Conservation (phyloP, 1,284 basidiomycete species). For the Agaricales sp. region DNA sequence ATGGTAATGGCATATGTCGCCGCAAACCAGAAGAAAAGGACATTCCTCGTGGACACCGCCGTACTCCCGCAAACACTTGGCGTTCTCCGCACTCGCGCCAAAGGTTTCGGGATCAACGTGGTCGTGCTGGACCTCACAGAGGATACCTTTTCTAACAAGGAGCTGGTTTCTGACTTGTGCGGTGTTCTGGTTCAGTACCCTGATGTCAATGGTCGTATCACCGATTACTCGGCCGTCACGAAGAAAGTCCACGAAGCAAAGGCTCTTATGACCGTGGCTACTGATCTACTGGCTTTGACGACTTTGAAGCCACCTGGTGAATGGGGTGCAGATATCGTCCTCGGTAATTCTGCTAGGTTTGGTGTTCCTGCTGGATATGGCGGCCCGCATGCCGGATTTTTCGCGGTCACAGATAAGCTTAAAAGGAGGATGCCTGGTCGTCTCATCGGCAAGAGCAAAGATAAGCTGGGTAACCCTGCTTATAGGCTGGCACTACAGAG, state of each 20-base stretch:
- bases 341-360: constrained; percentile 93
- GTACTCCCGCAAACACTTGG: constrained; percentile 83
- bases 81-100: constrained; percentile 80
- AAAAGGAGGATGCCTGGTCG: constrained; percentile 98
- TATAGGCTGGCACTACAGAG: constrained; percentile 93
- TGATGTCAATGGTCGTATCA: constrained; percentile 80
- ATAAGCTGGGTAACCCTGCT: constrained; percentile 76
- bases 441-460: constrained; percentile 85
- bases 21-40: constrained; percentile 64
- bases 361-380: constrained; percentile 89
- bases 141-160: constrained; percentile 30
- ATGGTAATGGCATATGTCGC: constrained; percentile 79
- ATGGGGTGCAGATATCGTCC: constrained; percentile 96
- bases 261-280: constrained; percentile 79
- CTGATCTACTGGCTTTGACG: constrained; percentile 88
- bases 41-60: constrained; percentile 76
- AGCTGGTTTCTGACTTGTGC: constrained; percentile 58
- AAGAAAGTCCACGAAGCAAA: constrained; percentile 66
- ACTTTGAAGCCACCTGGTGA: constrained; percentile 94
- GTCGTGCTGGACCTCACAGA: constrained; percentile 31
- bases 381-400: constrained; percentile 93
- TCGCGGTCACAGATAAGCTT: constrained; percentile 85
- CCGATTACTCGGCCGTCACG: constrained; percentile 66
- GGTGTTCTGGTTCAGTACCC: constrained; percentile 92
- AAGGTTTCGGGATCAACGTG: constrained; percentile 83